Percentiles rank a stretch among this genome's conserved stretches.
Conservation (phyloP, 768 basidiomycete genomes). For the Fomitopsis pulvina region DNA sequence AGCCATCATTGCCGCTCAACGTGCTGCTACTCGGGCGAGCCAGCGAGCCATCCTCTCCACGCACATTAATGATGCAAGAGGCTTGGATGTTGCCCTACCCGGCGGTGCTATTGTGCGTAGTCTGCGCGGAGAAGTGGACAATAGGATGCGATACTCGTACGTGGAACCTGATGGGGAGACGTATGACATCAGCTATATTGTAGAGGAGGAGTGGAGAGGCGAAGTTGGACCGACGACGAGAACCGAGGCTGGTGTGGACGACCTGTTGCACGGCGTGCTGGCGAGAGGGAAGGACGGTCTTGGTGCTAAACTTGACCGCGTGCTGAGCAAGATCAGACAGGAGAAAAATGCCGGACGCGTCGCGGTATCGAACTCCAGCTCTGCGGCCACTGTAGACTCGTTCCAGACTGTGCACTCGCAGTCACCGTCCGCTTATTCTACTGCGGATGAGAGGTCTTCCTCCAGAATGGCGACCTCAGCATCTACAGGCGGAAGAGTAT, state of each 20-base stretch:
- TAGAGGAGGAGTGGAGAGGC: constrained; percentile 82
- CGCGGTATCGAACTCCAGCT: constrained; percentile 13
- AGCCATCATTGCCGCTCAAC: constrained; percentile 91
- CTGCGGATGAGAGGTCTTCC: constrained; percentile 14
- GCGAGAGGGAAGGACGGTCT: constrained; percentile 52
- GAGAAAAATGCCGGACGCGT: constrained; percentile 37
- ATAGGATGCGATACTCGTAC: constrained; percentile 88
- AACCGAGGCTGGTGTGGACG: constrained; percentile 33
- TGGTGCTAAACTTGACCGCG: constrained; percentile 66
- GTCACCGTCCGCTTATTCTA: constrained; percentile 53
- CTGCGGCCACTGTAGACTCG: constrained; percentile 20
- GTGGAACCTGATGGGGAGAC: constrained; percentile 87
- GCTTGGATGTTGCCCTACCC: constrained; percentile 83
- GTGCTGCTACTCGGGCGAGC: constrained; percentile 78
- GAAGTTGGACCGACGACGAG: constrained; percentile 20
- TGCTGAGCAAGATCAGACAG: constrained; percentile 69
- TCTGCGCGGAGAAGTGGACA: constrained; percentile 61
- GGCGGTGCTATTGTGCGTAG: constrained; percentile 84
- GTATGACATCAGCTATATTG: constrained; percentile 88
- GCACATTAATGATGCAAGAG: constrained; percentile 77
- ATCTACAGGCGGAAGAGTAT: constrained; percentile 9
- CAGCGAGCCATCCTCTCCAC: constrained; percentile 83
- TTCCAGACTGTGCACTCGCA: constrained; percentile 24
- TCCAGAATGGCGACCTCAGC: constrained; percentile 30
- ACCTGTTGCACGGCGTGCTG: constrained; percentile 63